Percentiles rank a stretch among this genome's conserved stretches.
phyloP scores from a whole-genome alignment of 495 filamentous ascomycete species.

The Penicillium riverlandense region DNA sequence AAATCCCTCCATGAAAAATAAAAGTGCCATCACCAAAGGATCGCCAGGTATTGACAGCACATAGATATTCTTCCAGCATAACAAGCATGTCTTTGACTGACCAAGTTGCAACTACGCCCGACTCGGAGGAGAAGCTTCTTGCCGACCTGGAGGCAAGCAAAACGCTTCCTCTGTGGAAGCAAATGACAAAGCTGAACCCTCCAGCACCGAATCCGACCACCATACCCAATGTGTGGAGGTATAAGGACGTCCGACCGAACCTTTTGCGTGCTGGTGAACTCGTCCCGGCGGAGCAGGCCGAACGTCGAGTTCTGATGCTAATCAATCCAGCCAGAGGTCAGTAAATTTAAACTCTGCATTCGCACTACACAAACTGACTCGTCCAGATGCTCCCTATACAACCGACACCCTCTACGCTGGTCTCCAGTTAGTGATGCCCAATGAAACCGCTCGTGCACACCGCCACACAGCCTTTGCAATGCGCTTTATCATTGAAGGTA shows the following conservation, averaged over 20 bases:
- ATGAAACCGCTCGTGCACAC: slow-evolving; percentile 42
- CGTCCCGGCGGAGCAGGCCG: slow-evolving; percentile 34
- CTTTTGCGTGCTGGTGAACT: slow-evolving; percentile 34
- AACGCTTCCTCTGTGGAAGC: slow-evolving; percentile 33
- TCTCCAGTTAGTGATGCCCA: slow-evolving; percentile 42
- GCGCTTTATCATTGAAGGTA: slow-evolving; percentile 45
- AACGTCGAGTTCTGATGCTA: slow-evolving; percentile 41
- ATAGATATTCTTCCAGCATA: no score
- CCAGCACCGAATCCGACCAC: slow-evolving; percentile 33
- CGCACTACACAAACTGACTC: slow-evolving; percentile 1
- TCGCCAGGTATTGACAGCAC: no score
- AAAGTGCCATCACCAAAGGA: no score
- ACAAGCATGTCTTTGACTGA: no score
- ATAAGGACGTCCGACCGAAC: slow-evolving; percentile 30
- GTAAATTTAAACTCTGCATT: slow-evolving; percentile 1
- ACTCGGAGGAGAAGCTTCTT: slow-evolving; percentile 16
- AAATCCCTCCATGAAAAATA: no score
- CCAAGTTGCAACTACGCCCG: not conserved
- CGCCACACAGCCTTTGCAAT: slow-evolving; percentile 44
- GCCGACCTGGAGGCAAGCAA: slow-evolving; percentile 16
- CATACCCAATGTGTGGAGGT: slow-evolving; percentile 33
- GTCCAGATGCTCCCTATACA: slow-evolving; percentile 36
- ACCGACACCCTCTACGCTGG: slow-evolving; percentile 47
- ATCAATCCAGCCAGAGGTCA: slow-evolving; percentile 37
- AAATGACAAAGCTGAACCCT: slow-evolving; percentile 37